Conservation (phyloP, 1,139 yeast species). For the Diutina catenulata region DNA sequence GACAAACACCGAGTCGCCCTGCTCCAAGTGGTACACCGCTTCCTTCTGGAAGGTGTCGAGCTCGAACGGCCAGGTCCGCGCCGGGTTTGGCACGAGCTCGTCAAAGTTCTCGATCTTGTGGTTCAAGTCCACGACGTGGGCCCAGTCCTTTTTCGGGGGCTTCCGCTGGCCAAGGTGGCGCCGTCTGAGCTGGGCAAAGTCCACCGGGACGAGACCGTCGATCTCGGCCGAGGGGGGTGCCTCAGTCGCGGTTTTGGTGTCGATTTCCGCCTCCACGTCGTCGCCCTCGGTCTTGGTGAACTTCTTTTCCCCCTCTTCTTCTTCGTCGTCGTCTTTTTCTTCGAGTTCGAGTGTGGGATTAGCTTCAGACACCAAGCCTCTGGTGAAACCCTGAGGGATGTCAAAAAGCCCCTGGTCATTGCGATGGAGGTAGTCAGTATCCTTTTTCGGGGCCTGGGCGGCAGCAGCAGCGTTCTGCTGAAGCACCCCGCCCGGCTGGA, state of each 20-base stretch:
- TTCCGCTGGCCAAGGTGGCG: conserved; percentile 14
- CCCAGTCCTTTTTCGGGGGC: conserved; percentile 52
- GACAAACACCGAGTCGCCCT: conserved; percentile 91
- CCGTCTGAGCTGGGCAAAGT: conserved; percentile 20
- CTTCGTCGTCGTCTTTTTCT: conserved; percentile 7
- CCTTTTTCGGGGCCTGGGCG: conserved; percentile 14
- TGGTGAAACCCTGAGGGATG: conserved; percentile 66
- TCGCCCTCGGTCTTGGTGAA: conserved; percentile 10
- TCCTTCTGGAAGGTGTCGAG: conserved; percentile 96
- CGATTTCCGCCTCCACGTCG: conserved; percentile 6
- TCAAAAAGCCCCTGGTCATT: conserved; percentile 70
- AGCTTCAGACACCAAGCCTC: too few relatives aligned
- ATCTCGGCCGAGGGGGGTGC: conserved; percentile 16
- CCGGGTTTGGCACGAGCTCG: conserved; percentile 71
- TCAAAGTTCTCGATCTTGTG: conserved; percentile 74
- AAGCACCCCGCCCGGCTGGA: conserved; percentile 83
- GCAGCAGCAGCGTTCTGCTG: conserved; percentile 11
- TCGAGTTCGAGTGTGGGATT: too few relatives aligned
- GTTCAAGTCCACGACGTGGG: conserved; percentile 84
- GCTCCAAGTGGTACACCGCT: conserved; percentile 86
- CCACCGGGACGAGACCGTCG: conserved; percentile 69
- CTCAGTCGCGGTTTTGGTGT: conserved; percentile 3
- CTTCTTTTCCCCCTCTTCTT: conserved; percentile 6
- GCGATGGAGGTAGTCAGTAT: conserved; percentile 42
- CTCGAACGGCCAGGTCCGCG: conserved; percentile 82